A percentile compares a stretch with the other conserved stretches of the same genome.
phyloP scores from a whole-genome alignment of 306 rosid genomes.

The Senna siamea region DNA sequence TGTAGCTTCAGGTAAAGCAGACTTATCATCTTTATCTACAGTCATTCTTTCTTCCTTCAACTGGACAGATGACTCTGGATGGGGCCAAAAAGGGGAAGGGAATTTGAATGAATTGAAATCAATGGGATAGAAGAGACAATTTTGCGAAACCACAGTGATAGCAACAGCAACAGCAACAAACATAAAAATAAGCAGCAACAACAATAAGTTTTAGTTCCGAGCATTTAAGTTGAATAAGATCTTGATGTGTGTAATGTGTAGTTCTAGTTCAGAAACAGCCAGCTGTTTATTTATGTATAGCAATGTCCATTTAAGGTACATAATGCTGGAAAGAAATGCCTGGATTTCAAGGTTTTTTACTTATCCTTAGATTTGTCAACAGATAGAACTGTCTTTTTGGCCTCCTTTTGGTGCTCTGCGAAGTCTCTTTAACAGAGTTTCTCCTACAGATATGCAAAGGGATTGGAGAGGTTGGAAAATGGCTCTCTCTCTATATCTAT shows the following conservation, averaged over 20 bases:
- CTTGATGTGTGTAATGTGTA: neutral
- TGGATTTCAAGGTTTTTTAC: neutral
- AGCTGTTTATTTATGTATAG: neutral
- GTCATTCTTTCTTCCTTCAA: slow-evolving; percentile 63
- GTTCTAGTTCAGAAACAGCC: neutral
- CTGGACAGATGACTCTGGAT: slow-evolving; percentile 69
- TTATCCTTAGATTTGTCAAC: neutral
- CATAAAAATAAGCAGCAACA: slow-evolving; percentile 18
- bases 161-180: neutral
- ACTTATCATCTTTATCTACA: slow-evolving; percentile 59
- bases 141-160: slow-evolving; percentile 22
- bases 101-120: slow-evolving; percentile 15
- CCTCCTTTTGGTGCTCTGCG: neutral
- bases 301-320: neutral
- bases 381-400: neutral
- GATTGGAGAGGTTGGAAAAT: slow-evolving; percentile 23
- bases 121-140: neutral
- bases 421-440: neutral
- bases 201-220: neutral
- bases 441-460: slow-evolving; percentile 4
- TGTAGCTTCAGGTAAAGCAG: slow-evolving; percentile 61
- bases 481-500: neutral
- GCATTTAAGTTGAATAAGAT: slow-evolving; percentile 18
- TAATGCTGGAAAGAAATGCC: neutral
- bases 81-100: slow-evolving; percentile 15